Conservation (phyloP, 352 stramenopile genomes). For the Phytophthora tentaculata region DNA sequence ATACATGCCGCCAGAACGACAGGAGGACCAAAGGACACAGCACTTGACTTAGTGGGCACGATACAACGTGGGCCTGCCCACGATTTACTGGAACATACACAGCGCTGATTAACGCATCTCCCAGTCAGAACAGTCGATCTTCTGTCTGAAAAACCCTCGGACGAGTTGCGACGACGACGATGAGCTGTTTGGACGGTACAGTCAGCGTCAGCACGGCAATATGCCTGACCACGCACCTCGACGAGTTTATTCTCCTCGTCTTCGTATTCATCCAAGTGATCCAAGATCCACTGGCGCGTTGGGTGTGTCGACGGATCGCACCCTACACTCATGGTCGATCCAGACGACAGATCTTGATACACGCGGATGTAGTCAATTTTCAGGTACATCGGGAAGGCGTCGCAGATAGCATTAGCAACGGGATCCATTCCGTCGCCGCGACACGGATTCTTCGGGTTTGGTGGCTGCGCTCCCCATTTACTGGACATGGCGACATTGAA, state of each 20-base stretch:
- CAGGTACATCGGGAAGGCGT: slow-evolving; percentile 70
- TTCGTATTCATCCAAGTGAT: slow-evolving; percentile 79
- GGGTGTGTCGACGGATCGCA: slow-evolving; percentile 73
- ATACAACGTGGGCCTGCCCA: slow-evolving; percentile 65
- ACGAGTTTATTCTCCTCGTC: slow-evolving; percentile 64
- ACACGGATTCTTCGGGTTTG: slow-evolving; percentile 68
- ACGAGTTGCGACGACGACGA: too few relatives aligned
- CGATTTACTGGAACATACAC: slow-evolving; percentile 39
- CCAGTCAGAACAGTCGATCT: slow-evolving; percentile 30
- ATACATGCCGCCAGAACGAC: slow-evolving; percentile 25
- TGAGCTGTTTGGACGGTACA: slow-evolving; percentile 52
- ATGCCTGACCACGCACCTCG: slow-evolving; percentile 67
- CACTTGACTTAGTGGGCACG: slow-evolving; percentile 16
- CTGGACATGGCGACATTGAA: slow-evolving; percentile 95
- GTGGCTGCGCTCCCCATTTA: slow-evolving; percentile 84
- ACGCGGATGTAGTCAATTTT: slow-evolving; percentile 85
- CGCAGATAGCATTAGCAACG: slow-evolving; percentile 61
- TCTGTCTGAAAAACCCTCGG: too few relatives aligned
- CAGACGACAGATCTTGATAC: slow-evolving; percentile 58
- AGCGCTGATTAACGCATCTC: slow-evolving; percentile 50
- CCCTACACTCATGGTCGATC: slow-evolving; percentile 57
- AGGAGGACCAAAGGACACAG: slow-evolving; percentile 34
- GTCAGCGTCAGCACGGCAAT: slow-evolving; percentile 62
- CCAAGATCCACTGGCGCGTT: slow-evolving; percentile 76
- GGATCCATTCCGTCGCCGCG: slow-evolving; percentile 53